Percentiles rank a stretch among this genome's conserved stretches.
Conservation (phyloP, 257 asterid genomes). For the Primulina tabacum region DNA sequence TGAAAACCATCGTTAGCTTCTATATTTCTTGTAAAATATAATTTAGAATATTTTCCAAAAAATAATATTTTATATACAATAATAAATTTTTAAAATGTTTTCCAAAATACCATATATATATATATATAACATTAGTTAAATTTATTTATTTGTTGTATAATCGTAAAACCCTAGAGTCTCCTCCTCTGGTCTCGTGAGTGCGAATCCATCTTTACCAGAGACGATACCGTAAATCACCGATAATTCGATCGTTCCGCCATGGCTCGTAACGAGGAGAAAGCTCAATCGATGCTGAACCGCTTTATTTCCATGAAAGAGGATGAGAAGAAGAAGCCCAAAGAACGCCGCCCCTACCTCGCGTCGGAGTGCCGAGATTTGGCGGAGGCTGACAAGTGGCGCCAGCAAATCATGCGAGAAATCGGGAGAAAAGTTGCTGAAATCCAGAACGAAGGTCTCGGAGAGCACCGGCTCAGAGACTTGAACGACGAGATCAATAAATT, state of each 20-base stretch:
- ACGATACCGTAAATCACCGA: conserved; percentile 15
- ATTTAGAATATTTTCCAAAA: too few relatives aligned
- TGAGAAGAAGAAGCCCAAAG: conserved; percentile 86
- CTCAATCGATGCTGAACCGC: conserved; percentile 91
- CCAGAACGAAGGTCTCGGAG: conserved; percentile 93
- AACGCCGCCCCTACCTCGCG: conserved; percentile 92
- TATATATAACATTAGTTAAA: too few relatives aligned
- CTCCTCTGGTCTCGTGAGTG: background rate
- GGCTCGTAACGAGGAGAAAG: conserved; percentile 99
- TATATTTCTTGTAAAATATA: too few relatives aligned
- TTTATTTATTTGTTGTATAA: too few relatives aligned
- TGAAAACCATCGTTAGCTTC: too few relatives aligned
- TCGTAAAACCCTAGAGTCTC: background rate
- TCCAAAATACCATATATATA: too few relatives aligned
- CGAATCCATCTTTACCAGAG: background rate
- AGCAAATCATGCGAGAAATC: conserved; percentile 91
- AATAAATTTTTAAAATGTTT: too few relatives aligned
- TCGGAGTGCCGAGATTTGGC: conserved; percentile 96
- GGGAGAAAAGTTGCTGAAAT: conserved; percentile 90
- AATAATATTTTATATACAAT: too few relatives aligned
- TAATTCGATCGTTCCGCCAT: conserved; percentile 42
- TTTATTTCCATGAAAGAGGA: conserved; percentile 86
- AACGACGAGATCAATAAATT: conserved; percentile 94
- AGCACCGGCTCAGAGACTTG: conserved; percentile 82
- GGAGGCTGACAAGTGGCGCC: conserved; percentile 98